Evolutionary conservation across 2,329 filamentous ascomycete species (phyloP), one percentile per base, ranked within the genome.

Genomic region (Trichoderma hamatum): DNA sequence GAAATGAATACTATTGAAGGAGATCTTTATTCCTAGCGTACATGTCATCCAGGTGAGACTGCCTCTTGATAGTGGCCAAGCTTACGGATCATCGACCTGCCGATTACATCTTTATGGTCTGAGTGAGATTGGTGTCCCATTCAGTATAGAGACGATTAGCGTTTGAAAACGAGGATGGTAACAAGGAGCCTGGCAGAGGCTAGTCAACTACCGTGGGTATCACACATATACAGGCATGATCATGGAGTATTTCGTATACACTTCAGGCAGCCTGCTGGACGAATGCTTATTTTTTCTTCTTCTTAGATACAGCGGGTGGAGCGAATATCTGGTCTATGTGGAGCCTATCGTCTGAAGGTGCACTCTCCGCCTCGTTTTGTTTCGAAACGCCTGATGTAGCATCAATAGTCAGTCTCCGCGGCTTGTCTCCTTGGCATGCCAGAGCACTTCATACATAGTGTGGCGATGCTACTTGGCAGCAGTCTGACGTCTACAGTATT

Each of bases 21-120:
- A 43, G 16, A 16, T 43, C 39, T 43, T 43, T 39, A n/a, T 43
- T n/a, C 39, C 39, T 43, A 43, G 39, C 26, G 32, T 64, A 49
- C 6, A 54, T 21, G 30, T 6, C 39, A 54, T 54, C 19, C 58
- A 54, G 24, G 30, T 26, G 63, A 56, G 51, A 11, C 28, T 14
- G 52, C 32, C 36, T 26, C 28, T 52, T 34, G 19, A 65, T 30
- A 54, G 26, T 24, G 24, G 26, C 52, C 43, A 28, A 34, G 46
- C 63, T 66, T 46, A 66, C 63, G 5, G 19, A 21, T 66, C 62
- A 66, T 49, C 36, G 36, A 66, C 63, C 63, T 66, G 63, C 63
- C 63, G n/a, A n/a, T 58, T 66, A n/a, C n/a, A n/a, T 46, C 24
- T 28, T n/a, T 56, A 19, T 16, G 13, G 26, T 54, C 21, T 10